Evolutionary conservation across 495 filamentous ascomycete species (phyloP).

Genomic region (Stereocaulon alpinum): DNA sequence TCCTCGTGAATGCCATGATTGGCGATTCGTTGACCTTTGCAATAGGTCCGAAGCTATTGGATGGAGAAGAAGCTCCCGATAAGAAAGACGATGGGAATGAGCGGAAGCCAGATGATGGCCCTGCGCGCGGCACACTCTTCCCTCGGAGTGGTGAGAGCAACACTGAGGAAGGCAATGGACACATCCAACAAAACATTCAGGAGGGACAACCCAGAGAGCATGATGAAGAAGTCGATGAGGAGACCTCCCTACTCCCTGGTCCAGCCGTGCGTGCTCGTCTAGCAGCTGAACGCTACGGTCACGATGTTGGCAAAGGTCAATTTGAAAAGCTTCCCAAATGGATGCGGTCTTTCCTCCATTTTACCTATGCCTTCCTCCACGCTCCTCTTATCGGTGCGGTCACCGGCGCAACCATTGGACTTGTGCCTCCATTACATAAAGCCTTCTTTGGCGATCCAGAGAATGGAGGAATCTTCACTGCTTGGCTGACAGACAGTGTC

Average conservation of each 20-base stretch:
- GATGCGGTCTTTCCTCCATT: slow-evolving; percentile 31
- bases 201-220: slow-evolving; percentile 18
- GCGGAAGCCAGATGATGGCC: slow-evolving; percentile 22
- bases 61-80: slow-evolving; percentile 33
- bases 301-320: slow-evolving; percentile 22
- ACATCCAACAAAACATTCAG: slow-evolving; percentile 9
- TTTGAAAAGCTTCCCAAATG: slow-evolving; percentile 33
- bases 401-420: slow-evolving; percentile 50
- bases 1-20: slow-evolving; percentile 55
- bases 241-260: slow-evolving; percentile 40
- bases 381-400: slow-evolving; percentile 56
- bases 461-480: slow-evolving; percentile 59
- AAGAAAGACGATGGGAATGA: slow-evolving; percentile 25
- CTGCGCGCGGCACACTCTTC: slow-evolving; percentile 2
- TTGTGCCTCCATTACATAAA: slow-evolving; percentile 50
- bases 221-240: slow-evolving; percentile 32
- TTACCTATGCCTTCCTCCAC: slow-evolving; percentile 48
- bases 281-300: slow-evolving; percentile 21
- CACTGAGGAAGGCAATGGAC: slow-evolving; percentile 19
- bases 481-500: slow-evolving; percentile 60
- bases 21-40: slow-evolving; percentile 55
- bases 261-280: slow-evolving; percentile 21
- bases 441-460: slow-evolving; percentile 54
- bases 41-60: slow-evolving; percentile 51
- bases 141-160: slow-evolving; percentile 19